phyloP scores from a whole-genome alignment of 352 stramenopile genomes.

The Peronospora belbahrii region DNA sequence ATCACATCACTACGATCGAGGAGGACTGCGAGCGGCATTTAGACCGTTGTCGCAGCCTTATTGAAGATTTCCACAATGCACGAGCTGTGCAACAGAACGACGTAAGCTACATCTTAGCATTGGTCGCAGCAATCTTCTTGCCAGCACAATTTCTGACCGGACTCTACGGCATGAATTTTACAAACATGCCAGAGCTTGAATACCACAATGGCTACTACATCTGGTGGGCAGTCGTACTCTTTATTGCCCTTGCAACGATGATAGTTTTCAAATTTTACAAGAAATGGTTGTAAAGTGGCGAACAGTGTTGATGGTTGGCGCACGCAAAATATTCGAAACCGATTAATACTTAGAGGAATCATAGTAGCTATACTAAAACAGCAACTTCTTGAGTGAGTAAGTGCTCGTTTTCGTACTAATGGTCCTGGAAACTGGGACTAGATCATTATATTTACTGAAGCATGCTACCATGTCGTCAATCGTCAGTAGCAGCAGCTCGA shows the following conservation, averaged over 20 bases:
- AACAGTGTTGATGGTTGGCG: not conserved
- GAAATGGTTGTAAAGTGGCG: slow-evolving; percentile 44
- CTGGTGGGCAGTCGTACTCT: slow-evolving; percentile 67
- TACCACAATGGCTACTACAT: slow-evolving; percentile 68
- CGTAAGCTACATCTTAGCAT: slow-evolving; percentile 67
- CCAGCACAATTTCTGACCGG: slow-evolving; percentile 80
- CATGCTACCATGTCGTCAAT: no score
- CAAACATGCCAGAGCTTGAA: slow-evolving; percentile 78
- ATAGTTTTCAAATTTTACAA: slow-evolving; percentile 68
- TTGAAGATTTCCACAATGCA: slow-evolving; percentile 64
- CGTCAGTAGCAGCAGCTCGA: no score
- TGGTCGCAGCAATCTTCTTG: slow-evolving; percentile 76
- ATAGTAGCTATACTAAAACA: no score
- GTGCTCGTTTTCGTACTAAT: no score
- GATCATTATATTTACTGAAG: no score
- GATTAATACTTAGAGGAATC: no score
- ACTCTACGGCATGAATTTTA: slow-evolving; percentile 88
- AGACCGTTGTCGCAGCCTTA: slow-evolving; percentile 50
- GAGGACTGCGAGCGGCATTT: slow-evolving; percentile 78
- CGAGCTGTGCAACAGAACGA: slow-evolving; percentile 59
- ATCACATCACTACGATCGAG: slow-evolving; percentile 71
- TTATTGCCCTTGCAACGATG: slow-evolving; percentile 36
- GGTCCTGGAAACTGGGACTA: no score
- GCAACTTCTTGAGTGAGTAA: no score
- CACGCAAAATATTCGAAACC: not conserved